A percentile compares a stretch with the other conserved stretches of the same genome.
phyloP scores from a whole-genome alignment of 208 protist genomes.

The Leishmania turanica region DNA sequence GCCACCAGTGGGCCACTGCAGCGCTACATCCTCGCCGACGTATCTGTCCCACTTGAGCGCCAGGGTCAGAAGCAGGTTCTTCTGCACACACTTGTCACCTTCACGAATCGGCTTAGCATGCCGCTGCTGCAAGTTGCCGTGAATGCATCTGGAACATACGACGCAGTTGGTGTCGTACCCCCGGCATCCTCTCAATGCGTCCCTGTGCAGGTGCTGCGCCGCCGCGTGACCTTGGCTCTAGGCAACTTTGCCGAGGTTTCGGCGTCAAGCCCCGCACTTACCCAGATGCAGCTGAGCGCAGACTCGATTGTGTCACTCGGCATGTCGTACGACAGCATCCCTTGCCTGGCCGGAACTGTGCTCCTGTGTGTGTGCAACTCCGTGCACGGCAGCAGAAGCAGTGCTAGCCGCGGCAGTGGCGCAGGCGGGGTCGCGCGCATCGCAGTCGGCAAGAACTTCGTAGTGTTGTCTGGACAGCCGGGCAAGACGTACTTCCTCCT shows the following conservation, averaged over 20 bases:
- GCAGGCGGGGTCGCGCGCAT: constrained; percentile 17
- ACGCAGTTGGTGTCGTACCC: constrained; percentile 9
- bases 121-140: constrained; percentile 31
- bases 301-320: constrained; percentile 38
- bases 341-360: constrained; percentile 40
- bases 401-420: neutral
- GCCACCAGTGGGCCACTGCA: constrained; percentile 15
- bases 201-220: constrained; percentile 16
- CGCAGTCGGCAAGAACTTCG: constrained; percentile 35
- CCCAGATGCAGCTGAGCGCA: neutral
- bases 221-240: constrained; percentile 20
- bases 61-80: constrained; percentile 47
- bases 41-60: constrained; percentile 27
- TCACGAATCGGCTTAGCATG: constrained; percentile 54
- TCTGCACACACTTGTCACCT: constrained; percentile 50
- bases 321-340: constrained; percentile 64
- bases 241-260: neutral
- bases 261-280: neutral
- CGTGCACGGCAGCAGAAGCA: neutral
- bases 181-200: constrained; percentile 10
- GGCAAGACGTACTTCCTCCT: constrained; percentile 55
- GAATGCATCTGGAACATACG: constrained; percentile 14
- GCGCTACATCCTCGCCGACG: constrained; percentile 55
- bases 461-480: constrained; percentile 23
- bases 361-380: constrained; percentile 53